A percentile compares a stretch with the other conserved stretches of the same genome.
Conservation (phyloP, 805 yeast genomes). For the Kodamaea sagamina region DNA sequence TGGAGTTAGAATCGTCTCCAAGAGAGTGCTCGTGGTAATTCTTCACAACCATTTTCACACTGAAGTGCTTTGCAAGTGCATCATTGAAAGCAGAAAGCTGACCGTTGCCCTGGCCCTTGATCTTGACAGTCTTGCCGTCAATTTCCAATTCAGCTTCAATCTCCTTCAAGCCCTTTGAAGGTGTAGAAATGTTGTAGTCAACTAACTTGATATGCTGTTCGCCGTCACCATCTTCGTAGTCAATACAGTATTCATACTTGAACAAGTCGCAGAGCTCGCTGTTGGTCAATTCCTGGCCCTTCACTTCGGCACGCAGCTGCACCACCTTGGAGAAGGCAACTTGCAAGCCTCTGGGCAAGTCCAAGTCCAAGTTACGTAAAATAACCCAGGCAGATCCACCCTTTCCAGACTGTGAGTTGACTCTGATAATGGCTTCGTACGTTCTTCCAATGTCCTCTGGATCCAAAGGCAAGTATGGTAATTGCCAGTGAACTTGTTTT, state of each 20-base stretch:
- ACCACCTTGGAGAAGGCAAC: slow-evolving; percentile 72
- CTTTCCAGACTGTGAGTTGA: slow-evolving; percentile 84
- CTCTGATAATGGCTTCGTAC: slow-evolving; percentile 90
- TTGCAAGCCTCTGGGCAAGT: slow-evolving; percentile 79
- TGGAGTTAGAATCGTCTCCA: slow-evolving; percentile 68
- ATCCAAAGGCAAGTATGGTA: slow-evolving; percentile 83
- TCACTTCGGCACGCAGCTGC: slow-evolving; percentile 65
- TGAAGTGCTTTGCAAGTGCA: slow-evolving; percentile 54
- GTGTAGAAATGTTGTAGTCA: slow-evolving; percentile 50
- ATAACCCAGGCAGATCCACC: slow-evolving; percentile 92
- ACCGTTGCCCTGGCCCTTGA: slow-evolving; percentile 75
- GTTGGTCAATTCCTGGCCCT: slow-evolving; percentile 70
- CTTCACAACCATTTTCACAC: slow-evolving; percentile 57
- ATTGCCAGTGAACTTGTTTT: slow-evolving; percentile 55
- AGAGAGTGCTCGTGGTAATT: slow-evolving; percentile 79
- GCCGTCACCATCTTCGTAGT: slow-evolving; percentile 34
- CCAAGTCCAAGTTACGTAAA: slow-evolving; percentile 71
- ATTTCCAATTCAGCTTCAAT: slow-evolving; percentile 53
- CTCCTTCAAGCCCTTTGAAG: slow-evolving; percentile 42
- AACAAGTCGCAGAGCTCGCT: slow-evolving; percentile 67
- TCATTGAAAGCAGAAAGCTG: slow-evolving; percentile 75
- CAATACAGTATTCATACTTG: slow-evolving; percentile 55
- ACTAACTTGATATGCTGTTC: slow-evolving; percentile 36
- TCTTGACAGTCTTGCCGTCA: slow-evolving; percentile 38
- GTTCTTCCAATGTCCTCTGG: slow-evolving; percentile 84